Evolutionary conservation across 768 basidiomycete genomes (phyloP), one percentile per base, ranked within the genome.

Genomic region (Kwoniella pini): DNA sequence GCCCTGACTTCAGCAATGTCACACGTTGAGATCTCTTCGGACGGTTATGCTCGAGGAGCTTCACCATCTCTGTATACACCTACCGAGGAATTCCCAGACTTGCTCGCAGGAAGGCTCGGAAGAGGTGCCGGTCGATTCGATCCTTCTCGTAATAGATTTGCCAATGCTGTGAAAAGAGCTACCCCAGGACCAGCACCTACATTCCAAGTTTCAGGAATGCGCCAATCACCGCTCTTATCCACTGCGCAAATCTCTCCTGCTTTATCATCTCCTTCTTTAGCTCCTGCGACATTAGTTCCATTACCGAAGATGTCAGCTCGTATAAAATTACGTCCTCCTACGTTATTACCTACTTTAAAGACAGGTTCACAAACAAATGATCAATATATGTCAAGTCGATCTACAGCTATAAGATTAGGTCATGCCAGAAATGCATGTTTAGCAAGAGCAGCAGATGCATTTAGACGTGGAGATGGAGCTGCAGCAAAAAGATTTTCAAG

Each of bases 371-470:
- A 86, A 0, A 78, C 94, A 48, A 93, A 86, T 76, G 82, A 77
- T 52, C 78, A 96, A 64, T 99, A 99, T 80, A 88, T 96, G 86
- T 77, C 85, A 0, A 95, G 96, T 72, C 87, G 96, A 17, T 83
- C 87, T 31, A 86, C 89, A 31, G 93, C 91, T 24, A 83, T 98
- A 58, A 89, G 96, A 70, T 86, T 97, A 22, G 96, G 95, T 50
- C 89, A 91, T 1, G 91, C 91, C 30, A 83, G 96, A 36, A 98
- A 98, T 69, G 91, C 91, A 15, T 96, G 91, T 77, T 82, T 99
- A 26, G 91, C 91, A 1, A 86, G 92, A 43, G 96, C 96, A 12
- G 95, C 96, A 2, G 93, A 96, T 70, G 92, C 94, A 2, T 99
- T 92, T 90, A 84, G 91, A 55, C 84, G 91, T 1, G 94, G 95